These are phyloP conservation scores for Inonotus hispidus DNA, from an alignment of 1,284 basidiomycete genomes.

Conservation along the genomic window DNA sequence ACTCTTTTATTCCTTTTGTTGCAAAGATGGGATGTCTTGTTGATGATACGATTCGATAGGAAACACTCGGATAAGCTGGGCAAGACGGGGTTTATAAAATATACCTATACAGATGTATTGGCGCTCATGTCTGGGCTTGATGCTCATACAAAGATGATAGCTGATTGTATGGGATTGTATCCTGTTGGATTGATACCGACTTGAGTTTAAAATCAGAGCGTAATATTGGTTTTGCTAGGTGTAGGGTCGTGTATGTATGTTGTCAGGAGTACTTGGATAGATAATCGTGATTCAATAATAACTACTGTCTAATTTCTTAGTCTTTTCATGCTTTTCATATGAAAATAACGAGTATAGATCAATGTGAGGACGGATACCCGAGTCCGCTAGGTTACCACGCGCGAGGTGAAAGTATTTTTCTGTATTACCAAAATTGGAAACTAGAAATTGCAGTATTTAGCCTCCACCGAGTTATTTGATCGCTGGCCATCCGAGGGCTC, in stretches of 20 bases:
- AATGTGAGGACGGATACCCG: background rate
- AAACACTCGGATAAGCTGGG: constrained; percentile 40
- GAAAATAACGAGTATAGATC: too few relatives aligned
- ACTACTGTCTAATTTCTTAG: background rate
- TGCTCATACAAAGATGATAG: background rate
- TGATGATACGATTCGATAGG: constrained; percentile 25
- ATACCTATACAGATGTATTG: constrained; percentile 48
- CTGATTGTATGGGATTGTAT: background rate
- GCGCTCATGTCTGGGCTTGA: constrained; percentile 44
- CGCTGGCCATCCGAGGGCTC: background rate
- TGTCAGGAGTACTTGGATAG: too few relatives aligned
- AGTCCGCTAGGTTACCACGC: background rate
- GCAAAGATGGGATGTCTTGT: constrained; percentile 15
- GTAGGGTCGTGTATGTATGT: too few relatives aligned
- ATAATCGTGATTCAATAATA: too few relatives aligned
- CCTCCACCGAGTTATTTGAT: background rate
- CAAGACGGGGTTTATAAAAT: constrained; percentile 43
- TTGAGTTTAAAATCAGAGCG: too few relatives aligned
- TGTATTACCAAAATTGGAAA: constrained; percentile 1
- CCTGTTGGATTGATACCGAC: too few relatives aligned
- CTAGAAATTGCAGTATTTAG: constrained; percentile 2
- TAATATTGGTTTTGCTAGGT: too few relatives aligned
- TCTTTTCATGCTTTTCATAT: background rate
- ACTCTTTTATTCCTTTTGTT: constrained; percentile 2
- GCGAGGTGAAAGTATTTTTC: constrained; percentile 1